These are phyloP conservation scores for Croton laevigatus DNA, from an alignment of 441 rosid genomes.

Conservation along the genomic window DNA sequence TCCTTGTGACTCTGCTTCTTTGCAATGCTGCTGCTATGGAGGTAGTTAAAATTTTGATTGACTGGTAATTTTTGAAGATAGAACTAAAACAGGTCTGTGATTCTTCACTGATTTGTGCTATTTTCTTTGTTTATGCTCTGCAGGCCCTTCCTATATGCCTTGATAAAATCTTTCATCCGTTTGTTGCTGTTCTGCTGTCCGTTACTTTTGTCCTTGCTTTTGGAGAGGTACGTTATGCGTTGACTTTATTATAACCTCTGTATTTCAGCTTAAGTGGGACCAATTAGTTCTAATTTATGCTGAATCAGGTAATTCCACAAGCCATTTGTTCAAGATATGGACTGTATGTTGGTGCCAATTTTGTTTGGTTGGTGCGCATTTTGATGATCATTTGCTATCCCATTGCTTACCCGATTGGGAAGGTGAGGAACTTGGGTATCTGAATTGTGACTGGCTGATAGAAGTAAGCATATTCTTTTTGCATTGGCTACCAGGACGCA, in stretches of 20 bases:
- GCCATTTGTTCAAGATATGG: conserved; percentile 90
- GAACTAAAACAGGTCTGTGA: not conserved
- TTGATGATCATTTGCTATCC: conserved; percentile 87
- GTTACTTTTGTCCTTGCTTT: conserved; percentile 83
- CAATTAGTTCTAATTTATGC: conserved; percentile 9
- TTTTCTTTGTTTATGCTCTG: not conserved
- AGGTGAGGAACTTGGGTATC: conserved; percentile 36
- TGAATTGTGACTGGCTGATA: not conserved
- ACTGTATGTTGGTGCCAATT: conserved; percentile 84
- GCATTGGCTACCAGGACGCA: too few species aligned
- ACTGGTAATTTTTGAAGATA: not conserved
- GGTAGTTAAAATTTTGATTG: conserved; percentile 35
- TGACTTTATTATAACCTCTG: not conserved
- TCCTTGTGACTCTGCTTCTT: conserved; percentile 81
- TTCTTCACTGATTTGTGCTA: not conserved
- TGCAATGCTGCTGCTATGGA: conserved; percentile 92
- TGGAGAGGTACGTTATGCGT: conserved; percentile 62
- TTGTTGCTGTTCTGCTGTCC: conserved; percentile 76
- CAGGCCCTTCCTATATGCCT: conserved; percentile 93
- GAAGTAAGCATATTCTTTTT: not conserved
- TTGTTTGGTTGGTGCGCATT: conserved; percentile 75
- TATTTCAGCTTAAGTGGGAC: not conserved
- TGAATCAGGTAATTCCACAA: conserved; percentile 86
- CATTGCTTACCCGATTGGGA: conserved; percentile 87
- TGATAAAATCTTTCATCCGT: conserved; percentile 83